These are phyloP conservation scores for Amphicarpaea edgeworthii DNA, from an alignment of 306 rosid genomes.

Conservation along the genomic window DNA sequence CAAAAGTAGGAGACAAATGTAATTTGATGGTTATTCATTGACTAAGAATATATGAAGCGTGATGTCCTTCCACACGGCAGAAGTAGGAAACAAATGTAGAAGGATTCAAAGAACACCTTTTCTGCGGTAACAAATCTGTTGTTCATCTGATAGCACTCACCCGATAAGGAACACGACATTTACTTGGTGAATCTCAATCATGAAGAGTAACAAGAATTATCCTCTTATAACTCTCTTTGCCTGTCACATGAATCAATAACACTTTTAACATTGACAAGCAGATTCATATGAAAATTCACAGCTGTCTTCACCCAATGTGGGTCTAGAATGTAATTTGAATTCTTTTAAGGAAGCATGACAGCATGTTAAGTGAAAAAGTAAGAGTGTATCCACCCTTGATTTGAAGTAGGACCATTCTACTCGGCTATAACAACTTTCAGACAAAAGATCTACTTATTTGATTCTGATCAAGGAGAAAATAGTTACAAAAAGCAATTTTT, in stretches of 20 bases:
- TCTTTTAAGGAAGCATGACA: neutral
- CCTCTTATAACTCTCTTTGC: constrained; percentile 65
- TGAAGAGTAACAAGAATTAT: constrained; percentile 36
- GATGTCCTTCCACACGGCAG: constrained; percentile 37
- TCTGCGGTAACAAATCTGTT: constrained; percentile 31
- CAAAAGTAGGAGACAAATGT: neutral
- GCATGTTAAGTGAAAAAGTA: neutral
- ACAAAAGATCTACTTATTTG: neutral
- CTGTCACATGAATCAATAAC: constrained; percentile 55
- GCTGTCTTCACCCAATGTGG: neutral
- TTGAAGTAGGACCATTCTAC: neutral
- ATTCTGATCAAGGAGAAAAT: constrained; percentile 19
- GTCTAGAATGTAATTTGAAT: constrained; percentile 11
- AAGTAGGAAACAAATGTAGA: constrained; percentile 37
- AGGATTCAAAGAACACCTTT: neutral
- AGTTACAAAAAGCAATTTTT: constrained; percentile 33
- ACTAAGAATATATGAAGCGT: constrained; percentile 31
- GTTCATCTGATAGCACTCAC: constrained; percentile 33
- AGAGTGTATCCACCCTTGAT: too few relatives aligned
- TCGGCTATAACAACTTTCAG: constrained; percentile 25
- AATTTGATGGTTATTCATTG: constrained; percentile 6
- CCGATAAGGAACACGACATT: constrained; percentile 36
- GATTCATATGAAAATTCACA: constrained; percentile 24
- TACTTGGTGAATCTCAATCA: constrained; percentile 42
- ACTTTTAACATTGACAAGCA: constrained; percentile 39